phyloP scores from a whole-genome alignment of 176 grass and related monocot species.

The Stipa capillata region DNA sequence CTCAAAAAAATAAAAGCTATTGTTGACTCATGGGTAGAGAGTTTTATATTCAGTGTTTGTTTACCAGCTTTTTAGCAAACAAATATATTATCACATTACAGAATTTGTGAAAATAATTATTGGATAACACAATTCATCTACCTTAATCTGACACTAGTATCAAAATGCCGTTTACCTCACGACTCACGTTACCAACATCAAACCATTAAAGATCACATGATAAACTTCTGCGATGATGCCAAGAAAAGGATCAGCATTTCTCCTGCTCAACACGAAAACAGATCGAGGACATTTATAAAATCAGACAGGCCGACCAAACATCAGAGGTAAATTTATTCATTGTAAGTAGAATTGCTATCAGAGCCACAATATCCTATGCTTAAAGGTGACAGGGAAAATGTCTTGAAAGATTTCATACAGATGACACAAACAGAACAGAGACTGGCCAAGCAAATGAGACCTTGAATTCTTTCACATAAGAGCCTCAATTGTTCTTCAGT shows the following conservation, averaged over 20 bases:
- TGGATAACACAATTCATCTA: too few relatives aligned
- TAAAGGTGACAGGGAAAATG: background rate
- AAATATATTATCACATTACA: too few relatives aligned
- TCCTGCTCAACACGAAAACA: background rate
- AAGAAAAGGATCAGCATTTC: background rate
- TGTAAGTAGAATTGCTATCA: background rate
- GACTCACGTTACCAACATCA: background rate
- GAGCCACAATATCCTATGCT: background rate
- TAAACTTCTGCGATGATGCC: background rate
- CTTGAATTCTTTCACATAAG: background rate
- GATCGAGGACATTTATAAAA: too few relatives aligned
- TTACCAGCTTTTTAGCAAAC: too few relatives aligned
- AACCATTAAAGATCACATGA: too few relatives aligned
- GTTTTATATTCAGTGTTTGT: too few relatives aligned
- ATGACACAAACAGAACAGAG: background rate
- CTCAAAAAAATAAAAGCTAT: too few relatives aligned
- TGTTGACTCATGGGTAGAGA: too few relatives aligned
- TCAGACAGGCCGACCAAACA: too few relatives aligned
- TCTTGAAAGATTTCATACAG: background rate
- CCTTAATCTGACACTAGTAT: background rate
- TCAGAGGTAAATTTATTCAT: conserved; percentile 10
- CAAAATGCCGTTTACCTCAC: background rate
- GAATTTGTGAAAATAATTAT: too few relatives aligned
- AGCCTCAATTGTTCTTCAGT: background rate
- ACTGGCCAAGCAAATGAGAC: background rate